phyloP scores from a whole-genome alignment of 176 grass and related monocot genomes.

The Phyllostachys edulis region DNA sequence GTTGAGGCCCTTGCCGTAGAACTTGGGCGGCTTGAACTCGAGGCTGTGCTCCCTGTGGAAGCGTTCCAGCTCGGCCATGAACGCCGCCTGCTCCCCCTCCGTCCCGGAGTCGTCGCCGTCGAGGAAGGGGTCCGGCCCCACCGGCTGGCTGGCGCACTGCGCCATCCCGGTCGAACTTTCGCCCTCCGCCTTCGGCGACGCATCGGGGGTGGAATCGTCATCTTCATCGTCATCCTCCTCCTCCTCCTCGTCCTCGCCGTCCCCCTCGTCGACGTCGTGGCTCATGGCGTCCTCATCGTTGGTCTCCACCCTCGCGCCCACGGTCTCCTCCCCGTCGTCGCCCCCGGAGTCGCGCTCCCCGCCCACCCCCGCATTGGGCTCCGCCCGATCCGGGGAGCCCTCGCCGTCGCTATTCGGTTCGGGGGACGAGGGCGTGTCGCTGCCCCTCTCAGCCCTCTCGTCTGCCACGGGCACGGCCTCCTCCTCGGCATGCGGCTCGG shows the following conservation, averaged over 20 bases:
- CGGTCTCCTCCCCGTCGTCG: conserved; percentile 12
- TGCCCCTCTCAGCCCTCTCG: background rate
- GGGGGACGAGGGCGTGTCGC: conserved; percentile 17
- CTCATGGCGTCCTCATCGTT: conserved; percentile 47
- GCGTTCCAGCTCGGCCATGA: conserved; percentile 89
- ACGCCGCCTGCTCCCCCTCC: conserved; percentile 87
- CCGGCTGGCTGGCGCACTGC: conserved; percentile 39
- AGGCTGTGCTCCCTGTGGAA: conserved; percentile 75
- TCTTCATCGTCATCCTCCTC: background rate
- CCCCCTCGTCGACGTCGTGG: conserved; percentile 46
- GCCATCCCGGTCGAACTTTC: conserved; percentile 34
- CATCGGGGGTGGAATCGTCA: conserved; percentile 52
- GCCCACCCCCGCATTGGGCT: conserved; percentile 30
- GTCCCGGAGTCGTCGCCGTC: conserved; percentile 87
- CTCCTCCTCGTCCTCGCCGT: conserved; percentile 27
- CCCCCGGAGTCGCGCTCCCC: conserved; percentile 6
- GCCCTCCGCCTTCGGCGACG: conserved; percentile 43
- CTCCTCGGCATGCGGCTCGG: background rate
- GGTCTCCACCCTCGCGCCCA: conserved; percentile 27
- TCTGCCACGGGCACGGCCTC: conserved; percentile 32
- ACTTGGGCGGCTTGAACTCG: conserved; percentile 98
- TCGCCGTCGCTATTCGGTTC: conserved; percentile 33
- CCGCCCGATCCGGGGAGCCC: conserved; percentile 41
- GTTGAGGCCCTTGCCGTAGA: conserved; percentile 96
- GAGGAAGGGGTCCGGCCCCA: conserved; percentile 58